Evolutionary conservation across 345 rosid genomes (phyloP), one percentile per base, ranked within the genome.

Genomic region (Camelina sativa): DNA sequence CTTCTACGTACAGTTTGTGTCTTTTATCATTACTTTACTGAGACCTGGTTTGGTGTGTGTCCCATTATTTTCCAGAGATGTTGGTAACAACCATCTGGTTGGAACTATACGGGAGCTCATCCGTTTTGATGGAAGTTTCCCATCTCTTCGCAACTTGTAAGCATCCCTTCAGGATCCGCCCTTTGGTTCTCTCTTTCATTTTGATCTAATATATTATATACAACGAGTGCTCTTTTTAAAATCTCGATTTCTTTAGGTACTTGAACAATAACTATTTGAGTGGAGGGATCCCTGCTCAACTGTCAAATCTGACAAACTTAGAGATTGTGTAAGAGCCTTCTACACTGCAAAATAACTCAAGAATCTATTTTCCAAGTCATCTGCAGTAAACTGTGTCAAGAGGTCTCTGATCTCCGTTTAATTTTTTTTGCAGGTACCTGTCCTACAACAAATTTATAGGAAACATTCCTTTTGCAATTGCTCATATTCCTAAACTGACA

Each of bases 271-370:
- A 94, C 76, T 94, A 90, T 74, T 82, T 94, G 71, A 91, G 93
- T 57, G 97, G 98, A 80, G 97, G 97, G 32, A 84, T 94, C 65
- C 98, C 98, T 40, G 87, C 96, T 28, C 97, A 94, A 74, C 91
- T 94, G 20, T 87, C 97, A 46, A 94, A 91, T 80, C 78, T 94
- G 76, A 88, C 90, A 71, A 88, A 85, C 80, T 77, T 94, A 85
- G 98, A 94, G 82, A 90, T 94, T 75, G 61, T 94, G 98, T 91
- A 85, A 91, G 95, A 91, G 95, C 78, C 65, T 40, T 56, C 16
- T 51, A 34, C 47, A 25, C 70, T 69, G 30, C 59, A 34, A 53
- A 22, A 28, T 19, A 20, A 38, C 32, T 44, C 10, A 10, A 15
- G 7, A 41, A 12, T 43, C 16, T 46, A 20, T 32, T 37, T 50